Evolutionary conservation across 78 protist genomes (phyloP), one percentile per base, ranked within the genome.

Genomic region (Creolimax fragrantissima): DNA sequence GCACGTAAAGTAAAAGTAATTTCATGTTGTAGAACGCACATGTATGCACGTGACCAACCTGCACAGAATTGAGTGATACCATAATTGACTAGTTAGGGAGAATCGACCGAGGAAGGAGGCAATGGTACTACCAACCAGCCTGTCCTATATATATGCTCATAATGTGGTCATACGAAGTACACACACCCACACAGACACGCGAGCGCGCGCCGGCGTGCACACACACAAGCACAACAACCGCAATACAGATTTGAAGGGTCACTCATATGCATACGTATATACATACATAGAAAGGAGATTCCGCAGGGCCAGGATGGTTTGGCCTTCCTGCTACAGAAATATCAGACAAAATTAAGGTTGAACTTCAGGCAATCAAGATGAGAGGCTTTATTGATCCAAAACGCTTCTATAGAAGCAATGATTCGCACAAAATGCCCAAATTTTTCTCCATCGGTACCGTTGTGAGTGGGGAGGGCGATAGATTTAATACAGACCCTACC

Each of bases 291-390:
- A 47, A 24, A 47, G 7, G 11, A 41, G 86, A 83, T 32, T 6
- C 5, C 0, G 86, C 86, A 17, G 86, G 86, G 2, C 42, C 7
- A 41, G 86, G 35, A 5, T 83, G 86, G 86, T 83, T 35, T 41
- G 86, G 86, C 6, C 86, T 83, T 32, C 42, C 7, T 32, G 86
- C 86, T 39, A 6, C 86, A 36, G 86, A 83, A 24, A 83, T 83
- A 32, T 39, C 86, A 24, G 42, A 6, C 42, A 36, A 83, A 0
- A 6, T 83, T 6, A 6, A 83, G 5, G 42, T 32, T 5, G 86
- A 83, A 41, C 86, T 83, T 5, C 86, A 83, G 86, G 86, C 35
- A 24, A 6, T 83, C 86, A 83, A 83, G 86, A 6, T 83, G 86
- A 5, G 86, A 83, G 86, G 86, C 17, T 83, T 39, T 24, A 83